phyloP scores from a whole-genome alignment of 2,329 filamentous ascomycete species.

The Cryphonectria parasitica region DNA sequence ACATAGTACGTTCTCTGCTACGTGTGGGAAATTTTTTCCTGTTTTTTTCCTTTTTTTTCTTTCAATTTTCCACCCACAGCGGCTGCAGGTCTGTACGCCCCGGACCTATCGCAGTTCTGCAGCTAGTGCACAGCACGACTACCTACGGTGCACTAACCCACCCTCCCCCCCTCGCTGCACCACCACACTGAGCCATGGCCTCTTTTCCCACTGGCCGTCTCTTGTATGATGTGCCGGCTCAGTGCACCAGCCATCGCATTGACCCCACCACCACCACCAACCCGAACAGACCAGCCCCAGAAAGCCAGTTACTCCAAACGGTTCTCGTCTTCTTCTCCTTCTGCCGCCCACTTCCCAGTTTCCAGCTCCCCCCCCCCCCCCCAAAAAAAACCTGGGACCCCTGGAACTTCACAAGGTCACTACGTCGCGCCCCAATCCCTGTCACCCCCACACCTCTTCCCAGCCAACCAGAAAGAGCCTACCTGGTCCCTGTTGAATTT shows the following conservation, averaged over 20 bases:
- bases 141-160: background rate
- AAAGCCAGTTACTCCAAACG: background rate
- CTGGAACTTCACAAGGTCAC: background rate
- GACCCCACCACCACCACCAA: background rate
- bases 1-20: background rate
- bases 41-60: background rate
- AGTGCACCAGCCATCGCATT: conserved; percentile 1
- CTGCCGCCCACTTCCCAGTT: background rate
- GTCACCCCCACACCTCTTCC: background rate
- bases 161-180: background rate
- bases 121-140: background rate
- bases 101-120: background rate
- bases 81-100: background rate
- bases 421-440: background rate
- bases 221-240: background rate
- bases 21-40: background rate
- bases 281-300: background rate
- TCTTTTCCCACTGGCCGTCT: background rate
- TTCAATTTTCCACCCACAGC: background rate
- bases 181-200: background rate
- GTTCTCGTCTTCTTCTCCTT: background rate
- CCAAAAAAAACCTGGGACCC: background rate
- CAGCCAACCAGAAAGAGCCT: background rate
- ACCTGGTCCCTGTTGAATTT: background rate
- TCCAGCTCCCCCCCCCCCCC: background rate